Percentiles rank a stretch among this genome's conserved stretches.
Conservation (phyloP, 1,284 basidiomycete genomes). For the Peniophora sp. region DNA sequence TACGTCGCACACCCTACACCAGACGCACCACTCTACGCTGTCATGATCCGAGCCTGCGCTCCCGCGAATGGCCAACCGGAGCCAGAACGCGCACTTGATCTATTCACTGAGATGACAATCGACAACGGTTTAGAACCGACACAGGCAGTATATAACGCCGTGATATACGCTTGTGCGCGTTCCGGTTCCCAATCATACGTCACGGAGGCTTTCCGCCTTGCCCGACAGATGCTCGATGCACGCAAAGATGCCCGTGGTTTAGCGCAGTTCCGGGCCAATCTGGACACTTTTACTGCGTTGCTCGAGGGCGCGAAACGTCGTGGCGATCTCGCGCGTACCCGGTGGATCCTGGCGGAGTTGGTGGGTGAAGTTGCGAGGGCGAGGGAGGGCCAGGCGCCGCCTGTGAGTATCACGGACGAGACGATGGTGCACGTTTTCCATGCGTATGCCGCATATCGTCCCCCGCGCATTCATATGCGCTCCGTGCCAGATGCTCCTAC, state of each 20-base stretch:
- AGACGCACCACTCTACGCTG: constrained; percentile 64
- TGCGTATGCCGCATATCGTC: constrained; percentile 77
- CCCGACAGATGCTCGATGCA: constrained; percentile 75
- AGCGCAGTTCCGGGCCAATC: constrained; percentile 55
- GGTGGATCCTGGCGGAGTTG: constrained; percentile 92
- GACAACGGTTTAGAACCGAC: constrained; percentile 60
- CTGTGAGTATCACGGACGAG: constrained; percentile 53
- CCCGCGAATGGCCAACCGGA: constrained; percentile 40
- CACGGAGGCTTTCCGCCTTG: constrained; percentile 71
- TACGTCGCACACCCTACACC: constrained; percentile 86
- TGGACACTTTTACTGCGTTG: constrained; percentile 73
- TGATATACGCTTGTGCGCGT: constrained; percentile 72
- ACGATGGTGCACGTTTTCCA: constrained; percentile 83
- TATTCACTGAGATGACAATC: constrained; percentile 88
- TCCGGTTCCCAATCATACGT: constrained; percentile 57
- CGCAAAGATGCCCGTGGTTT: constrained; percentile 56
- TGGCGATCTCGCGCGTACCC: constrained; percentile 74
- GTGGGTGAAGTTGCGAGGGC: constrained; percentile 30
- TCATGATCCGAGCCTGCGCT: constrained; percentile 88
- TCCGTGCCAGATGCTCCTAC: constrained; percentile 15
- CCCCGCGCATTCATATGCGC: constrained; percentile 50
- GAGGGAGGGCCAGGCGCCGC: constrained; percentile 11
- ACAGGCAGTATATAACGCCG: constrained; percentile 69
- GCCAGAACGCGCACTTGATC: constrained; percentile 86
- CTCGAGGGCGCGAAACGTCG: constrained; percentile 85